Base-by-base conservation (phyloP, 2,329 filamentous ascomycete genomes). In the Colletotrichum costaricense region DNA sequence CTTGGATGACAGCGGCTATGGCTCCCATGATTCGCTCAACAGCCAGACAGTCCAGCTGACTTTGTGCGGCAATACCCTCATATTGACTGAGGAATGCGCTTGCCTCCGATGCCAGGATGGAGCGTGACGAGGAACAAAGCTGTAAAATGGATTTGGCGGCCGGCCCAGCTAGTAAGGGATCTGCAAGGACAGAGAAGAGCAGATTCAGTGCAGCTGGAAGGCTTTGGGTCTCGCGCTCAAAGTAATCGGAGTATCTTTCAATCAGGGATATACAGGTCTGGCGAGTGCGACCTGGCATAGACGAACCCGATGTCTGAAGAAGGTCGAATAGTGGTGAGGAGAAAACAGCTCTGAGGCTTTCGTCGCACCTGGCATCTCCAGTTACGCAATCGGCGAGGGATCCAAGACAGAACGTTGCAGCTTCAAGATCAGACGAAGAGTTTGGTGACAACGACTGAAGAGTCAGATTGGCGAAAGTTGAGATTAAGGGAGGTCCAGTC, bases 1-100 rank as follows among this genome's bases (percentile, higher is more conserved):
- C 93, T 81, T 97, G 93, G 35, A 95, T 88, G 56, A 97, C 92
- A 9, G 91, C 91, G 9, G 93, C 90, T 75, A 97, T 93, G 2
- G 91, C 94, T 54, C 93, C 91, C 5, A 95, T 86, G 0, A 96
- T 89, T 76, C 90, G 91, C 78, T 95, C 93, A 78, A 94, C 94
- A 1, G 92, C 92, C 66, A 91, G 84, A 52, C 89, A 89, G 75
- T 95, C 93, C 11, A 94, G 85, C 8, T 88, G 88, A n/a, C 84
- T 83, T 63, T 86, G 86, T 26, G 82, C 82, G n/a, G 89, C 85
- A 63, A 95, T 89, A n/a, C 86, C 85, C 70, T 89, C 85, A 79
- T 95, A 96, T 78, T 95, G 92, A 35, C 89, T 86, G 57, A 97
- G 84, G 78, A 97, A 95, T 1, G 90, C 89, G 63, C 86, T 84